Evolutionary conservation across 108 stramenopile species (phyloP).

Genomic region (Cyclotella baltica): DNA sequence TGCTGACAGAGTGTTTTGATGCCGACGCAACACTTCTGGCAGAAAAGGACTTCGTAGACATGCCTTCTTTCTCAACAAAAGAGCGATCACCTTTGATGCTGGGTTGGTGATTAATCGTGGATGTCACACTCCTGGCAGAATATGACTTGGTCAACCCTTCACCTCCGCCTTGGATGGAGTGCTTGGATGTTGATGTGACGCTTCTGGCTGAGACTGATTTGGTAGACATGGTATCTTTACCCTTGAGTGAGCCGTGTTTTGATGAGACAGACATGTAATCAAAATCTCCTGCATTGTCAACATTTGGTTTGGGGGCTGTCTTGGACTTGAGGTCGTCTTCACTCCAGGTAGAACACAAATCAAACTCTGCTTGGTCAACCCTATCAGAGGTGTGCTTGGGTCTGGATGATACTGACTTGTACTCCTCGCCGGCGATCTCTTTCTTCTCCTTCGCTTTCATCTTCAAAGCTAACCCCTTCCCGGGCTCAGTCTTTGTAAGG

Average conservation of each 20-base stretch:
- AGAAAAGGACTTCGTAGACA: too few species aligned
- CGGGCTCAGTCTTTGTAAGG: not conserved
- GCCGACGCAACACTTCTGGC: too few species aligned
- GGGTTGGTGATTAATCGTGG: too few species aligned
- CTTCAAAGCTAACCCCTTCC: not conserved
- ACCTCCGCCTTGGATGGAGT: too few species aligned
- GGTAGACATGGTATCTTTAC: not conserved
- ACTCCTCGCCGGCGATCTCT: conserved; percentile 5
- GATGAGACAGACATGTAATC: not conserved
- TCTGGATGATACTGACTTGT: not conserved
- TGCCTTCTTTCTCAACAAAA: too few species aligned
- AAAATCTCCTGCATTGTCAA: not conserved
- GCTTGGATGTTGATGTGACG: too few species aligned
- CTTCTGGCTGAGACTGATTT: not conserved
- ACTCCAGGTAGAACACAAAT: conserved; percentile 17
- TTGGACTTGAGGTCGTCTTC: conserved; percentile 1
- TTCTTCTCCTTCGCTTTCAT: not conserved
- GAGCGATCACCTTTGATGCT: too few species aligned
- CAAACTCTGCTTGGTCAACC: not conserved
- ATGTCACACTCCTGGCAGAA: too few species aligned
- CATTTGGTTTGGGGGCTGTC: not conserved
- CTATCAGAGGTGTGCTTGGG: not conserved
- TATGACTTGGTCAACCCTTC: too few species aligned
- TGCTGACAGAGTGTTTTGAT: too few species aligned
- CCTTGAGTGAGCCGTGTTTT: not conserved